These are phyloP conservation scores for Yamadazyma dushanensis DNA, from an alignment of 1,139 yeast genomes.

Conservation along the genomic window DNA sequence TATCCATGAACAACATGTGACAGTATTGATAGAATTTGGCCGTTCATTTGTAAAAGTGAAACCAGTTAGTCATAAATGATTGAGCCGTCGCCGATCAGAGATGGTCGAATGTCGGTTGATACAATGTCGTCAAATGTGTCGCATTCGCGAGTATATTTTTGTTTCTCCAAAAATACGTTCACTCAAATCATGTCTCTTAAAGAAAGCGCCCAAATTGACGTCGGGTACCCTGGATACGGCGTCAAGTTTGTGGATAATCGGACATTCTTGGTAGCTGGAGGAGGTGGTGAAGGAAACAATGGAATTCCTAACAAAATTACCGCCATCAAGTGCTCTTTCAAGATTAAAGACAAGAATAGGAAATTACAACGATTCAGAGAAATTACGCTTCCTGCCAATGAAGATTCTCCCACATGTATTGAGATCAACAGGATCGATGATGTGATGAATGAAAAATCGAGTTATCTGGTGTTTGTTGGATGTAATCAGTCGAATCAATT, in stretches of 20 bases:
- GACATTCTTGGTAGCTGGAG: slow-evolving; percentile 78
- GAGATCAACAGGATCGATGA: slow-evolving; percentile 33
- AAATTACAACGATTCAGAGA: slow-evolving; percentile 64
- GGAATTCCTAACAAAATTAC: slow-evolving; percentile 87
- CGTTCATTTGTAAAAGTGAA: slow-evolving; percentile 8
- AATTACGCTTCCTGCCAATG: slow-evolving; percentile 57
- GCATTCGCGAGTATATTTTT: no score
- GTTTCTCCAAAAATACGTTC: no score
- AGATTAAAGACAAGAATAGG: slow-evolving; percentile 48
- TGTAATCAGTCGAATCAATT: slow-evolving; percentile 64
- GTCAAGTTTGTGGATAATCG: slow-evolving; percentile 66
- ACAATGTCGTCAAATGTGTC: no score
- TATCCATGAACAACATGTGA: slow-evolving; percentile 51
- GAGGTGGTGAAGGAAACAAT: slow-evolving; percentile 90
- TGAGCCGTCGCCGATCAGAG: no score
- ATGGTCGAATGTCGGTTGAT: no score
- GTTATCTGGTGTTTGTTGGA: slow-evolving; percentile 55
- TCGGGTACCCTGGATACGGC: slow-evolving; percentile 83
- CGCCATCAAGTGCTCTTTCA: slow-evolving; percentile 61
- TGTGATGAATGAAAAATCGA: slow-evolving; percentile 29
- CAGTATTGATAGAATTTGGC: slow-evolving; percentile 37
- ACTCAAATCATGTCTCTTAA: slow-evolving; percentile 39
- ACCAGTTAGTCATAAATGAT: background rate
- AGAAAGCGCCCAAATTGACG: slow-evolving; percentile 45
- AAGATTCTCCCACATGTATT: slow-evolving; percentile 75